A percentile compares a stretch with the other conserved stretches of the same genome.
Evolutionary conservation across 1,139 yeast species (phyloP).

Genomic region (Eremothecium coryli): DNA sequence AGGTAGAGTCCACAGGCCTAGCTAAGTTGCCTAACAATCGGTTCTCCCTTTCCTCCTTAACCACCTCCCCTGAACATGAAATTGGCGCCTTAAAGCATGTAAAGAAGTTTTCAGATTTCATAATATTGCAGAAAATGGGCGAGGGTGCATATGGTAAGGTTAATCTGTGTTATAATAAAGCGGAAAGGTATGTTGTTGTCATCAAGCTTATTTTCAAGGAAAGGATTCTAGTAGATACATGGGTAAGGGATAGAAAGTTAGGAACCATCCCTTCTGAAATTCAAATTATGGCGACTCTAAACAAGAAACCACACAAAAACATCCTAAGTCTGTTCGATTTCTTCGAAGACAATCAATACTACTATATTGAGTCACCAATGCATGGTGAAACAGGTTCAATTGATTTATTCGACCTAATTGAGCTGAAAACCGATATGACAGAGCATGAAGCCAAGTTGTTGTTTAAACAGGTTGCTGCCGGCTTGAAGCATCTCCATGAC

Average conservation of each 20-base stretch:
- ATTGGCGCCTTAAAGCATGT: constrained; percentile 56
- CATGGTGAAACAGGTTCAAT: constrained; percentile 84
- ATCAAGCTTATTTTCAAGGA: constrained; percentile 87
- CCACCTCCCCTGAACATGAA: constrained; percentile 2
- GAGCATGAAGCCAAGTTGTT: constrained; percentile 70
- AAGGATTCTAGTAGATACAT: constrained; percentile 86
- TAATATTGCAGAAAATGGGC: constrained; percentile 69
- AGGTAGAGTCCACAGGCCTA: not conserved
- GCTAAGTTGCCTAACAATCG: not conserved
- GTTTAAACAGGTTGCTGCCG: constrained; percentile 69
- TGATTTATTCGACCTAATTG: constrained; percentile 86
- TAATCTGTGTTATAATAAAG: constrained; percentile 61
- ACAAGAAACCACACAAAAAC: constrained; percentile 73
- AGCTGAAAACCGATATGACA: constrained; percentile 66
- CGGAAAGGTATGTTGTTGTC: constrained; percentile 52
- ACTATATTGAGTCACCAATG: constrained; percentile 82
- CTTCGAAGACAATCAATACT: constrained; percentile 82
- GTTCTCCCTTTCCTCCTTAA: not conserved
- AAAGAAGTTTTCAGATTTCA: constrained; percentile 64
- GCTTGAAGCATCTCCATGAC: constrained; percentile 70
- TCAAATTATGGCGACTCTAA: constrained; percentile 76
- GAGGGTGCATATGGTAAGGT: constrained; percentile 97
- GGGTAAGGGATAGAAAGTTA: constrained; percentile 85
- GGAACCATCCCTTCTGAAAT: constrained; percentile 96
- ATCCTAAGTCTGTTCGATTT: constrained; percentile 78